Evolutionary conservation across 2,329 filamentous ascomycete species (phyloP), one percentile per base, ranked within the genome.

Genomic region (Phialophora tarda): DNA sequence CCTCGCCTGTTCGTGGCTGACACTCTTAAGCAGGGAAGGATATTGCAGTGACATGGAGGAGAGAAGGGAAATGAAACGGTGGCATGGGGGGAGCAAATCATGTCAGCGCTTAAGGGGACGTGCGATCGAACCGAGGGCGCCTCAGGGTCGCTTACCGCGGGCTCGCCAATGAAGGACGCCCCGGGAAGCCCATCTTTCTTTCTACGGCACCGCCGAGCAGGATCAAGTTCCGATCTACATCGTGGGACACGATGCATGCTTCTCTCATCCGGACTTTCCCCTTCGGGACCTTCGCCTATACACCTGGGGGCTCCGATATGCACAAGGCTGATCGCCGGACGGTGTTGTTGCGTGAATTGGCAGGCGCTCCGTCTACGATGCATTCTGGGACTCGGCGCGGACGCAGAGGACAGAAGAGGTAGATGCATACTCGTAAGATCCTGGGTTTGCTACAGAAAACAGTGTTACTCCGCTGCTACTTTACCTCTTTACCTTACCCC

Each of bases 371-470:
- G 38, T 41, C 17, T 41, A 17, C 17, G 38, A n/a, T 44, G 17
- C 38, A 44, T n/a, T 1, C 14, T n/a, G 38, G 17, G 14, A 7
- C 14, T n/a, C 17, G 10, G 7, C 38, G 7, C 17, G 38, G 38
- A 44, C 14, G 38, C 38, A n/a, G 41, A 34, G 30, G 30, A 30
- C 26, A 28, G 21, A 48, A 50, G 26, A 50, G 24, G 21, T 14
- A 12, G 11, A 23, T 38, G 41, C 23, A 59, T 41, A 23, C 10
- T 34, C 59, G 21, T 61, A 23, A 61, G 30, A 61, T 54, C 32
- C 47, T 61, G 59, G 59, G 12, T 41, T 61, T 53, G n/a, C 59
- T 61, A 24, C 59, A 47, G 30, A 6, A 54, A 51, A 51, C 47
- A 61, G 59, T 24, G 54, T 44, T 61, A 51, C 48, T 51, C 48